These are phyloP conservation scores for Lasiosphaeria hispida DNA, from an alignment of 495 filamentous ascomycete genomes.

Conservation along the genomic window DNA sequence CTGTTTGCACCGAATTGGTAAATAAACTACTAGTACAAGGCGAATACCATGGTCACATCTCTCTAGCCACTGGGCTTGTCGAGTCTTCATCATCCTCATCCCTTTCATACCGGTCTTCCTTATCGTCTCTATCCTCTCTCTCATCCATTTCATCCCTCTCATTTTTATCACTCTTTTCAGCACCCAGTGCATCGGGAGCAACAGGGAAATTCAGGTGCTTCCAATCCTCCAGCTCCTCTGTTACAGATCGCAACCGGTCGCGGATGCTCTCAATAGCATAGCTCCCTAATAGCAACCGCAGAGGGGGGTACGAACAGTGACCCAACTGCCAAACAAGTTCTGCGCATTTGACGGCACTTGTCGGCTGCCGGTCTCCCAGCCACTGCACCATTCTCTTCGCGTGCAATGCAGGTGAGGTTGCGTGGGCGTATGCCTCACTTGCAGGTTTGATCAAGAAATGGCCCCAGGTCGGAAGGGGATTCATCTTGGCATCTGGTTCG, in stretches of 20 bases:
- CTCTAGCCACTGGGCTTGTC: conserved; percentile 14
- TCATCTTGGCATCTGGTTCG: conserved; percentile 48
- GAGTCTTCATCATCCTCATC: conserved; percentile 24
- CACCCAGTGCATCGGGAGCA: conserved; percentile 31
- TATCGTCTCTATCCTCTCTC: conserved; percentile 23
- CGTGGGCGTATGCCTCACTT: conserved; percentile 73
- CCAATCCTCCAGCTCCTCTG: conserved; percentile 94
- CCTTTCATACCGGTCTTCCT: conserved; percentile 30
- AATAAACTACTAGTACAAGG: too few species aligned
- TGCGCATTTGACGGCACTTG: conserved; percentile 89
- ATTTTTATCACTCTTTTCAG: conserved; percentile 21
- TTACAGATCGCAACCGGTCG: conserved; percentile 82
- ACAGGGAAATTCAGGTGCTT: conserved; percentile 67
- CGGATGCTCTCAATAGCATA: conserved; percentile 95
- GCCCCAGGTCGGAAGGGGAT: conserved; percentile 72
- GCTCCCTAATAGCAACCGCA: conserved; percentile 79
- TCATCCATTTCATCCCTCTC: conserved; percentile 16
- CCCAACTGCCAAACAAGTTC: conserved; percentile 95
- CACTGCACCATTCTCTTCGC: conserved; percentile 93
- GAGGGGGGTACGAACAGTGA: conserved; percentile 85
- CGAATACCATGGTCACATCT: neutral
- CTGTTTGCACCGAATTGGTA: too few species aligned
- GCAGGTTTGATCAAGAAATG: conserved; percentile 89
- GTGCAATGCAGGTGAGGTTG: conserved; percentile 79
- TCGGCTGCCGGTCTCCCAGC: conserved; percentile 88